Evolutionary conservation across 305 asterid genomes (phyloP).

Genomic region (Solanum aculeatissimum): DNA sequence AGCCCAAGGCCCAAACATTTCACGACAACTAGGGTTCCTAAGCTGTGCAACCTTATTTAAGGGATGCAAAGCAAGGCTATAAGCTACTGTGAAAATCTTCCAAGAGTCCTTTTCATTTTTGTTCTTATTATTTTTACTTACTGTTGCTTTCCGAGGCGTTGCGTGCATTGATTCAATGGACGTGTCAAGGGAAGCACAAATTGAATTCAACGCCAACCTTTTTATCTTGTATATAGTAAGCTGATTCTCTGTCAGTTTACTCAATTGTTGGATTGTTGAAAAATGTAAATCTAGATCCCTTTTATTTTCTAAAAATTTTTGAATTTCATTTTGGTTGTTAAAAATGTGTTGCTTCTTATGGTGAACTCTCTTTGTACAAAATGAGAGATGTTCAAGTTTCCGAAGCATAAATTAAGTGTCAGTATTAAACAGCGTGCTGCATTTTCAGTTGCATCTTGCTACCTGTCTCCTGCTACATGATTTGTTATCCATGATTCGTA

Average conservation of each 20-base stretch:
- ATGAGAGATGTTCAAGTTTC: neutral
- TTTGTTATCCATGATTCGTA: neutral
- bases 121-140: neutral
- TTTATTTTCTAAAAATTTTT: neutral
- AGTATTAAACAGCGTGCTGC: neutral
- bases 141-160: slow-evolving; percentile 5
- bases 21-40: neutral
- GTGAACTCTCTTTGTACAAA: neutral
- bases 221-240: neutral
- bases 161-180: slow-evolving; percentile 4
- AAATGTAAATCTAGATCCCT: neutral
- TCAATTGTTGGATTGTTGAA: neutral
- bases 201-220: neutral
- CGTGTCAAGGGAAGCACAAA: slow-evolving; percentile 8
- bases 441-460: neutral
- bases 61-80: neutral
- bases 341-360: neutral
- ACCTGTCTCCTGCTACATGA: neutral
- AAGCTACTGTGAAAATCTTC: neutral
- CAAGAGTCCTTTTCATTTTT: neutral
- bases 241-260: neutral
- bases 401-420: neutral
- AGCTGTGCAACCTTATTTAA: neutral
- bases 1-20: neutral
- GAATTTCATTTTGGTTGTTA: neutral